Base-by-base conservation (phyloP, 345 rosid genomes). In the Gossypioides kirkii region DNA sequence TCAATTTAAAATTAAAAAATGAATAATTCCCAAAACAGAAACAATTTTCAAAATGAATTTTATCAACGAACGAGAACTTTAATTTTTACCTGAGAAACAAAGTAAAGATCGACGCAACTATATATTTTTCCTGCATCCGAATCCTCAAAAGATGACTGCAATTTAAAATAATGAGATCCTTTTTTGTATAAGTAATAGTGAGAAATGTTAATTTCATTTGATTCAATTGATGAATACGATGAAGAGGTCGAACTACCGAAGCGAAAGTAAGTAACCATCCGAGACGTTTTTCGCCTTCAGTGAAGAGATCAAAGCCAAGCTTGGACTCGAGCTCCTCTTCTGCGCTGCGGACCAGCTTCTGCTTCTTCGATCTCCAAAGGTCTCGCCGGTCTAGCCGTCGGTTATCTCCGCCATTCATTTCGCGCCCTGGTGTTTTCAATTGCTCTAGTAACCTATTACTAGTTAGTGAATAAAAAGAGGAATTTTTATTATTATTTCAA, bases 241-340 rank as follows among this genome's bases (percentile, higher is more conserved):
- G 63, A 61, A 45, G 17, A 47, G 42, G 28, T 42, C 10, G 41
- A 77, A 92, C 80, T 86, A 94, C 98, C 0, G 98, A 75, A 72
- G 98, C 78, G 28, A 84, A 88, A 32, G 86, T 92, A 67, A 94
- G 98, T 23, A 94, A 79, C 98, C 98, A 94, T 10, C 98, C 98
- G 23, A 94, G 98, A 55, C 94, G 97, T 23, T 85, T 90, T 23
- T 90, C 97, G 16, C 98, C 98, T 78, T 94, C 95, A 8, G 87
- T 82, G 84, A 92, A 94, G 55, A 94, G 82, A 82, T 85, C 94
- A 79, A 87, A 92, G 64, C 98, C 98, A 56, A 94, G 81, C 87
- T 90, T 94, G 20, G 89, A 74, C 84, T 89, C 95, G 32, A 90
- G 91, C 83, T 90, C 90, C 62, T 94, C 98, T 82, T 89, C 96